Conservation (phyloP, 352 stramenopile genomes). For the Blastocystis sp. region DNA sequence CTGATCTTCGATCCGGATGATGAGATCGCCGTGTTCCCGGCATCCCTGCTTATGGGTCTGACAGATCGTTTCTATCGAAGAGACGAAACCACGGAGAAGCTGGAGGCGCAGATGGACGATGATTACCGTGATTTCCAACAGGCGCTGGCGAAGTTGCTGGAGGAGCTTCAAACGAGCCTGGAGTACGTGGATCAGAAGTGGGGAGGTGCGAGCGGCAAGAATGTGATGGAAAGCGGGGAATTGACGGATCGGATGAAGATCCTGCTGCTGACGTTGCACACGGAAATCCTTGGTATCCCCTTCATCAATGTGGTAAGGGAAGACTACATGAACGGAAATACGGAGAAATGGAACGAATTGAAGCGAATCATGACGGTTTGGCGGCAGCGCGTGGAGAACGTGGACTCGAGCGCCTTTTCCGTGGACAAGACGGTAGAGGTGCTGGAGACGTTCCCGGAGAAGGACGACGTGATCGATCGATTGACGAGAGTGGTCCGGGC, state of each 20-base stretch:
- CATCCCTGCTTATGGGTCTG: background rate
- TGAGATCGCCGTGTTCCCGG: slow-evolving; percentile 40
- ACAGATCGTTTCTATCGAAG: background rate
- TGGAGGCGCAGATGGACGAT: background rate
- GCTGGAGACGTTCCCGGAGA: background rate
- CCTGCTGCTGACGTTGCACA: background rate
- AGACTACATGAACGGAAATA: background rate
- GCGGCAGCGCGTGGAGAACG: slow-evolving; percentile 1
- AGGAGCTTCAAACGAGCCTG: background rate
- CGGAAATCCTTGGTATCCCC: slow-evolving; percentile 27
- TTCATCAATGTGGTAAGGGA: background rate
- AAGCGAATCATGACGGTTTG: slow-evolving; percentile 29
- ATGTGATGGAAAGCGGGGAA: background rate
- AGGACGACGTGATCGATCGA: background rate
- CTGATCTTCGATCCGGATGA: slow-evolving; percentile 30
- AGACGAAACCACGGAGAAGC: background rate
- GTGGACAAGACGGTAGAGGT: background rate
- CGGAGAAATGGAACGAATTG: background rate
- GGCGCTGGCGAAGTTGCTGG: background rate
- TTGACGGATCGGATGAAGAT: background rate
- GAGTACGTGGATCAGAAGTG: background rate
- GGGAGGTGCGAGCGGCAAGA: background rate
- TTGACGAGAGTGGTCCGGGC: background rate
- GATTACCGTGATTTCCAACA: background rate
- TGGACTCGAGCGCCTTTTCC: background rate